Base-by-base conservation (phyloP, 2,329 filamentous ascomycete genomes). In the Penicillium polonicum region DNA sequence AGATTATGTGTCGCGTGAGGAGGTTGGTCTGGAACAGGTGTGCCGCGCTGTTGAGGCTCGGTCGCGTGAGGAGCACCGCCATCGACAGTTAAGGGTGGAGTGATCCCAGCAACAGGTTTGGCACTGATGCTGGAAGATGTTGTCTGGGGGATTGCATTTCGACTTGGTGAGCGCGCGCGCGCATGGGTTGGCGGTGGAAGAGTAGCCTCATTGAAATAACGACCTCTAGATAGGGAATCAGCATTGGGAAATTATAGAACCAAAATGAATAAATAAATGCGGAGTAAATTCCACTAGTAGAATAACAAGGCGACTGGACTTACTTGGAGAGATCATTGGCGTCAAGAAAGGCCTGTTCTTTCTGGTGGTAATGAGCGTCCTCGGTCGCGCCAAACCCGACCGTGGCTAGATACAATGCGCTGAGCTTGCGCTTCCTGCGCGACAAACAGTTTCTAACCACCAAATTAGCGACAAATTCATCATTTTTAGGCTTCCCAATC, bases 351-450 rank as follows among this genome's bases (percentile, higher is more conserved):
- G 74, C 76, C 64, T 76, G 72, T 71, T 84, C 80, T 63, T 79
- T 76, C 60, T 79, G 77, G 59, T 78, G 76, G 68, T 78, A 78
- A 55, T 74, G 70, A 41, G 76, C 82, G 69, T 85, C 84, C 71
- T 82, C 78, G 76, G 72, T 75, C 69, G 77, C 76, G 69, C 70
- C 69, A 66, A 79, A 73, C 64, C 81, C 75, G 74, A 87, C 85
- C 75, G 88, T 89, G 81, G 90, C 88, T 83, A 90, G 85, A 81
- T 89, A 96, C 70, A 96, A 84, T 80, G 94, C 89, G 75, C 88
- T 88, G 74, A 96, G 84, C 83, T 95, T 95, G 77, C 91, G 88
- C 85, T 95, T 94, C 78, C 90, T 89, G 83, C 89, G 91, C 78
- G 83, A 84, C 82, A 89, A 85, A 83, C 79, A 80, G 72, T 73